Percentiles rank a stretch among this genome's conserved stretches.
Conservation (phyloP, 768 basidiomycete genomes). For the Trametes gibbosa region DNA sequence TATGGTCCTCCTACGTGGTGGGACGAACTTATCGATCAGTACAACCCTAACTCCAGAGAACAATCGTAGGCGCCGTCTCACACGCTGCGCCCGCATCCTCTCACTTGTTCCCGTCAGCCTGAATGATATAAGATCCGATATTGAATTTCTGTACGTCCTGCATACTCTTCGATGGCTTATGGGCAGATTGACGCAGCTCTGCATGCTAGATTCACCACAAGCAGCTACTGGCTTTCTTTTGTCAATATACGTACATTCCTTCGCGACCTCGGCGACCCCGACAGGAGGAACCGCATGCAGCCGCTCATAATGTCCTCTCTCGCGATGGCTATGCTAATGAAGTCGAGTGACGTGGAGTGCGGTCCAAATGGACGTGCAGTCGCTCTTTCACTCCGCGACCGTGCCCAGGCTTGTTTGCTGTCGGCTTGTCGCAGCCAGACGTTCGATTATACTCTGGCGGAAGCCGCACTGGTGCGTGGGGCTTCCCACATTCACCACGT, state of each 20-base stretch:
- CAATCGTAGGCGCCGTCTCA: slow-evolving; percentile 38
- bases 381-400: slow-evolving; percentile 56
- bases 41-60: slow-evolving; percentile 36
- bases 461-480: slow-evolving; percentile 61
- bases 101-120: slow-evolving; percentile 34
- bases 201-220: slow-evolving; percentile 56
- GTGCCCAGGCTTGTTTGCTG: slow-evolving; percentile 54
- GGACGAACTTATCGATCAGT: slow-evolving; percentile 45
- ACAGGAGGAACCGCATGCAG: slow-evolving; percentile 56
- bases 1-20: slow-evolving; percentile 44
- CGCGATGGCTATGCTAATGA: slow-evolving; percentile 70
- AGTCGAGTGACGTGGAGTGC: slow-evolving; percentile 64
- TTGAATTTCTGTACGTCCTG: slow-evolving; percentile 48
- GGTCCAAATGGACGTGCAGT: slow-evolving; percentile 51
- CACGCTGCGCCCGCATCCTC: not conserved
- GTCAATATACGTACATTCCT: slow-evolving; percentile 57
- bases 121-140: slow-evolving; percentile 47
- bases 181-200: not conserved
- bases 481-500: no score
- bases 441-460: slow-evolving; percentile 64
- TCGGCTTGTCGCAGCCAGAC: slow-evolving; percentile 47
- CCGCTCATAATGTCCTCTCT: slow-evolving; percentile 69
- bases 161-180: not conserved
- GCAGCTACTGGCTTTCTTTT: slow-evolving; percentile 67
- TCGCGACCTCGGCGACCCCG: slow-evolving; percentile 48